phyloP scores from a whole-genome alignment of 176 grass and related monocot species.

The Phragmites australis region DNA sequence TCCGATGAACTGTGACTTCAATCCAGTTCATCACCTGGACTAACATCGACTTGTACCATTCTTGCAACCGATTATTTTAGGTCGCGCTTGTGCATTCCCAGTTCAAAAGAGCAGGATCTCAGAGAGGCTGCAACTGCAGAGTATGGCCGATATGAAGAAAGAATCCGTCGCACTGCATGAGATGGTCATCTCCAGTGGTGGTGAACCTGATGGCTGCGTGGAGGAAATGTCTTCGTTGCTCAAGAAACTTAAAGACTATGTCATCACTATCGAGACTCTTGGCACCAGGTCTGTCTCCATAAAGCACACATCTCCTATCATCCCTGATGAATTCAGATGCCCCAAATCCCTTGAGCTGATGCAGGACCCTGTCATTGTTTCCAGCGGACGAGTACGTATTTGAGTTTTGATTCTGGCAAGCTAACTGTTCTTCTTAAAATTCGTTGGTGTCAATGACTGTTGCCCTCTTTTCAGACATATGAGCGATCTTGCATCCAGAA shows the following conservation, averaged over 20 bases:
- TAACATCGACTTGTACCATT: not conserved
- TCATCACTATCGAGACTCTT: conserved; percentile 31
- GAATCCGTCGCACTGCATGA: conserved; percentile 86
- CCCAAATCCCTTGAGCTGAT: conserved; percentile 96
- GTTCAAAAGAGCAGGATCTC: conserved; percentile 78
- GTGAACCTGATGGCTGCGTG: conserved; percentile 63
- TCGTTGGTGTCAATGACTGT: not conserved
- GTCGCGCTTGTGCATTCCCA: conserved; percentile 86
- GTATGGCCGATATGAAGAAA: conserved; percentile 72
- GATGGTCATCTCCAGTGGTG: conserved; percentile 75
- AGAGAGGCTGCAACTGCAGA: conserved; percentile 79
- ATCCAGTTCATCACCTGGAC: not conserved
- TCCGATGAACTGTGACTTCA: not conserved
- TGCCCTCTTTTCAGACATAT: conserved; percentile 61
- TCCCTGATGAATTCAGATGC: conserved; percentile 91
- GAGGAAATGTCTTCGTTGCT: conserved; percentile 90
- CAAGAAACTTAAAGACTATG: conserved; percentile 73
- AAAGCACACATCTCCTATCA: conserved; percentile 74
- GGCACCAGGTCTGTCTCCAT: conserved; percentile 41
- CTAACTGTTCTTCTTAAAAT: not conserved
- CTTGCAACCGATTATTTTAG: not conserved
- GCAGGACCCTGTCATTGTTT: conserved; percentile 92
- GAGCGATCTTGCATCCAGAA: conserved; percentile 93
- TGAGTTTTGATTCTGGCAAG: not conserved
- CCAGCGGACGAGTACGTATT: conserved; percentile 70